Evolutionary conservation across 768 basidiomycete genomes (phyloP), one percentile per base, ranked within the genome.

Genomic region (Russula abietina): DNA sequence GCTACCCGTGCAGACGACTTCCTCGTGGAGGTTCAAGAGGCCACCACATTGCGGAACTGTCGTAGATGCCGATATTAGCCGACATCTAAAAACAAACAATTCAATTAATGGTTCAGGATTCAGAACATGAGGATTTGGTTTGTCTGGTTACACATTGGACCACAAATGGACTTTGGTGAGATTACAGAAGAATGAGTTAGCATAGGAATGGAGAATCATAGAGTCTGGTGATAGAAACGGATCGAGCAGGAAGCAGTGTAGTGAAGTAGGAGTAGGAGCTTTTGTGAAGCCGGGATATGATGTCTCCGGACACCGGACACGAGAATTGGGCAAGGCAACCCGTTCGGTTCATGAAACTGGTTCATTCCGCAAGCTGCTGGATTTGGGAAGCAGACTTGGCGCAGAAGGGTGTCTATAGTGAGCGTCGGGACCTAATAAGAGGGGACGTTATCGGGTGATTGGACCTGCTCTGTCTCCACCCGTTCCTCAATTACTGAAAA

Each of bases 1-100:
- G 61, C 41, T 51, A 36, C 33, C 38, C 32, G 16, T 19, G 30
- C 48, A 61, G 55, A 57, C 49, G 55, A 24, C 43, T 57, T 57
- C 61, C 56, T 57, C 56, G 57, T 62, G 51, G 3, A 36, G 28
- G 24, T 43, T 45, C 32, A 54, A 26, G 43, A 32, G 39, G 51
- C 19, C 53, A 54, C 45, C 33, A 17, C 50, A 50, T 55, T 55
- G 55, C 28, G 38, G 30, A 30, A 32, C 53, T 54, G 57, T 19
- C 36, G 28, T 28, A 38, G 26, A 22, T 24, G 39, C 32, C 32
- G 33, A 33, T 48, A 33, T 48, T 14, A 36, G 52, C 53, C 56
- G 45, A 41, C 6, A 32, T 38, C 17, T 41, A 28, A 30, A 30
- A 2, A 2, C 28, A 30, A 30, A n/a, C n/a, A 38, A 2, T 24